A percentile compares a stretch with the other conserved stretches of the same genome.
These are phyloP conservation scores for Linum lewisii DNA, from an alignment of 345 rosid species.

Conservation along the genomic window DNA sequence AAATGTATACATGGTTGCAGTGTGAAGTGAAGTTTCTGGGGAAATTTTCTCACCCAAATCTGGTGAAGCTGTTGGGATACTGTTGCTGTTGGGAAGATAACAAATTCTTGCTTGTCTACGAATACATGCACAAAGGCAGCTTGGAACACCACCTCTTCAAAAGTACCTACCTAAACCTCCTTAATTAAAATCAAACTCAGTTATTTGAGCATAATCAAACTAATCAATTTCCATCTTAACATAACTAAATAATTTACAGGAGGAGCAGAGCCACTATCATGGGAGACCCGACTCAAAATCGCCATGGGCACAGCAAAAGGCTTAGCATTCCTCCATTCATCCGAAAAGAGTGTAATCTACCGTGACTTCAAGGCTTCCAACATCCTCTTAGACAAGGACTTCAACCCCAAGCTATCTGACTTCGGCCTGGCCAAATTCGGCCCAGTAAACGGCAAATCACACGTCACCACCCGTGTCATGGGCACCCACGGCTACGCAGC, in stretches of 20 bases:
- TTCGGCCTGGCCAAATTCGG: conserved; percentile 77
- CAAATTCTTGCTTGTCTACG: conserved; percentile 65
- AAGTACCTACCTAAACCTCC: conserved; percentile 26
- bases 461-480: conserved; percentile 58
- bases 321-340: conserved; percentile 56
- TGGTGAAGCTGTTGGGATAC: conserved; percentile 73
- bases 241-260: conserved; percentile 29
- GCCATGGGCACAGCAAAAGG: conserved; percentile 82
- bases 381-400: conserved; percentile 64
- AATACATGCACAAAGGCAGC: conserved; percentile 67
- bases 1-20: conserved; percentile 24
- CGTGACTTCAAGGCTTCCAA: conserved; percentile 86
- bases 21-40: conserved; percentile 75
- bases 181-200: too few species aligned
- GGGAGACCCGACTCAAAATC: conserved; percentile 52
- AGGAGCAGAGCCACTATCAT: conserved; percentile 41
- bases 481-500: conserved; percentile 90
- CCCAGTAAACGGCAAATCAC: conserved; percentile 56
- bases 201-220: too few species aligned
- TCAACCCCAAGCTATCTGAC: conserved; percentile 69
- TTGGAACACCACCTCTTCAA: conserved; percentile 67
- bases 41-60: conserved; percentile 69
- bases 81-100: conserved; percentile 74
- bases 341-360: conserved; percentile 73
- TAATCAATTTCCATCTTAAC: too few species aligned